Evolutionary conservation across 1,139 yeast genomes (phyloP).

Genomic region (Neolecta irregularis): DNA sequence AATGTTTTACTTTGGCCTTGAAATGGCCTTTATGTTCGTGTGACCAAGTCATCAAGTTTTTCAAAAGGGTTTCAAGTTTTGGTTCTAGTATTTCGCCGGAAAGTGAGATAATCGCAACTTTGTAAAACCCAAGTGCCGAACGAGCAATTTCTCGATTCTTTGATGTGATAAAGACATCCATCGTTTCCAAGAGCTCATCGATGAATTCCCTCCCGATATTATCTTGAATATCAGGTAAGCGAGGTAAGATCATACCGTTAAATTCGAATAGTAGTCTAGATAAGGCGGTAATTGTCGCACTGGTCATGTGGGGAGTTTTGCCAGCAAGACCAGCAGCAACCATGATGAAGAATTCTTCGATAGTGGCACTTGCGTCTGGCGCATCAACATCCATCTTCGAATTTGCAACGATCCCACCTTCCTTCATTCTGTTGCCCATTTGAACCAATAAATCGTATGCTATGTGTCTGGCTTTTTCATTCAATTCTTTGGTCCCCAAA

Average conservation of each 20-base stretch:
- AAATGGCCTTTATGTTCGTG: conserved; percentile 93
- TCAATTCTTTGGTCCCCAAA: conserved; percentile 80
- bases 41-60: conserved; percentile 75
- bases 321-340: conserved; percentile 95
- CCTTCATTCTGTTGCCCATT: conserved; percentile 66
- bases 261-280: conserved; percentile 80
- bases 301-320: conserved; percentile 83
- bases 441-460: conserved; percentile 62
- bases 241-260: conserved; percentile 30
- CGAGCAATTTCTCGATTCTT: conserved; percentile 87
- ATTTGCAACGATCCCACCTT: conserved; percentile 56
- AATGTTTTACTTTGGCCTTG: conserved; percentile 81
- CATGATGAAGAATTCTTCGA: conserved; percentile 79
- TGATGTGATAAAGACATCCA: conserved; percentile 78
- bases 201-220: conserved; percentile 31
- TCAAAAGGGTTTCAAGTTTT: conserved; percentile 49
- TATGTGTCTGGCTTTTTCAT: conserved; percentile 76
- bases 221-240: conserved; percentile 2
- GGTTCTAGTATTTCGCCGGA: conserved; percentile 66
- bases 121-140: conserved; percentile 85
- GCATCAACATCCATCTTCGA: conserved; percentile 47
- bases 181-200: conserved; percentile 69
- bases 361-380: conserved; percentile 49
- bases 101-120: conserved; percentile 71
- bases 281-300: conserved; percentile 85